Percentiles rank a stretch among this genome's conserved stretches.
Conservation (phyloP, 139 green algal species). For the Coccomyxa sp. region DNA sequence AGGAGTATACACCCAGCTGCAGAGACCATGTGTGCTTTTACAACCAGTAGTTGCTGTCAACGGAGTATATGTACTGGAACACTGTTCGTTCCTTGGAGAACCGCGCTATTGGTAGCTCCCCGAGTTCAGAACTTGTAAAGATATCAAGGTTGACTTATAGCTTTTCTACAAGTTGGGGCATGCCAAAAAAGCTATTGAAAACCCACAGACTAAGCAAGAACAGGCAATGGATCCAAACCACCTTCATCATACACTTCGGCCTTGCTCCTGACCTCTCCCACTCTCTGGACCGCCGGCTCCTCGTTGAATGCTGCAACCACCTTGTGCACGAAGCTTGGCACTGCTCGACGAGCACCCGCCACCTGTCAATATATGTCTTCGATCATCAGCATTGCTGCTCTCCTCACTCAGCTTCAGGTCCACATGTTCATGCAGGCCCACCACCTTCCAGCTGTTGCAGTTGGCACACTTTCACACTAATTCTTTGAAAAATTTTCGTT, state of each 20-base stretch:
- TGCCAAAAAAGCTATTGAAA: too few relatives aligned
- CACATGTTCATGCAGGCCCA: not conserved
- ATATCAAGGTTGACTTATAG: too few relatives aligned
- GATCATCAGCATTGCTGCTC: not conserved
- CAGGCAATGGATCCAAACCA: not conserved
- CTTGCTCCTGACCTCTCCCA: slow-evolving; percentile 2
- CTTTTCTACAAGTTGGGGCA: too few relatives aligned
- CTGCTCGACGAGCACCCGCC: not conserved
- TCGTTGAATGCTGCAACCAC: slow-evolving; percentile 9
- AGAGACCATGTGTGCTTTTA: too few relatives aligned
- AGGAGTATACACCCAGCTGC: too few relatives aligned
- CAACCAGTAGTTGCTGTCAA: too few relatives aligned
- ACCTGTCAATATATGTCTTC: slow-evolving; percentile 2
- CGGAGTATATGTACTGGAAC: too few relatives aligned
- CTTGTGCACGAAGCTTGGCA: not conserved
- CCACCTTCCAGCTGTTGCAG: not conserved
- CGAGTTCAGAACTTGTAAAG: too few relatives aligned
- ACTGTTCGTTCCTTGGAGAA: too few relatives aligned
- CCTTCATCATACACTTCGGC: not conserved
- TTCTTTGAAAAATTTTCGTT: not conserved
- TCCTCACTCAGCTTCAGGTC: not conserved
- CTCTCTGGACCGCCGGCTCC: slow-evolving; percentile 7
- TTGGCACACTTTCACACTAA: not conserved
- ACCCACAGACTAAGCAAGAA: not conserved
- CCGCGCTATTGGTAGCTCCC: too few relatives aligned